phyloP scores from a whole-genome alignment of 2,329 filamentous ascomycete species.

The Huntiella abstrusa region DNA sequence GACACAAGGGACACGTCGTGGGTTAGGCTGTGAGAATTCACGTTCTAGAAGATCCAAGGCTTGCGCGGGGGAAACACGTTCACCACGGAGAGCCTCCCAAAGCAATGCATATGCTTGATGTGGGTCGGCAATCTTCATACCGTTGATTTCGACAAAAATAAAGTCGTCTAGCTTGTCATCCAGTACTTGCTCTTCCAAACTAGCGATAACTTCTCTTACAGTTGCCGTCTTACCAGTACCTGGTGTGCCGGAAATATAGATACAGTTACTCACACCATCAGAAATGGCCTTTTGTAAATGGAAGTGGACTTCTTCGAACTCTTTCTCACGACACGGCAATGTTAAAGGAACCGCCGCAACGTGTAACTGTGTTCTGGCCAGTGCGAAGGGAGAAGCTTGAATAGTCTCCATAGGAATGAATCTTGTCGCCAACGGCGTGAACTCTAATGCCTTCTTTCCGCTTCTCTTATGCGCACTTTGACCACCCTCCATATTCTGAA shows the following conservation, averaged over 20 bases:
- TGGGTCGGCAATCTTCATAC: slow-evolving; percentile 97
- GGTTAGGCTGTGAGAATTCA: slow-evolving; percentile 83
- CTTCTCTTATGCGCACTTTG: slow-evolving; percentile 7
- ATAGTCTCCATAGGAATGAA: slow-evolving; percentile 57
- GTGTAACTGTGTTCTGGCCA: slow-evolving; percentile 74
- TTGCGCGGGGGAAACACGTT: slow-evolving; percentile 80
- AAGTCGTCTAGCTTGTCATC: slow-evolving; percentile 93
- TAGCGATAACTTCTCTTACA: slow-evolving; percentile 80
- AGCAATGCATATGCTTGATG: slow-evolving; percentile 89
- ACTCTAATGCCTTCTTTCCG: slow-evolving; percentile 57
- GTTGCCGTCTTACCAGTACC: slow-evolving; percentile 97
- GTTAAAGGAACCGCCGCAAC: slow-evolving; percentile 82
- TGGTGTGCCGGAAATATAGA: slow-evolving; percentile 97
- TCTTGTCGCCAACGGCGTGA: slow-evolving; percentile 84
- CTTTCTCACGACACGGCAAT: slow-evolving; percentile 76
- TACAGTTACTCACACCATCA: slow-evolving; percentile 84
- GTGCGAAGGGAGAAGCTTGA: slow-evolving; percentile 72
- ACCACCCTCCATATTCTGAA: slow-evolving; percentile 2
- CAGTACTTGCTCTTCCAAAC: slow-evolving; percentile 70
- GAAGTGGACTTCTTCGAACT: slow-evolving; percentile 82
- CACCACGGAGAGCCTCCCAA: slow-evolving; percentile 89
- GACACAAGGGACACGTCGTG: slow-evolving; percentile 80
- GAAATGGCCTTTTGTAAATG: slow-evolving; percentile 88
- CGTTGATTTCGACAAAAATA: slow-evolving; percentile 98
- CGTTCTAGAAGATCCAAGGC: slow-evolving; percentile 78